Conservation (phyloP, 1,284 basidiomycete species). For the Cryptococcus sp. region DNA sequence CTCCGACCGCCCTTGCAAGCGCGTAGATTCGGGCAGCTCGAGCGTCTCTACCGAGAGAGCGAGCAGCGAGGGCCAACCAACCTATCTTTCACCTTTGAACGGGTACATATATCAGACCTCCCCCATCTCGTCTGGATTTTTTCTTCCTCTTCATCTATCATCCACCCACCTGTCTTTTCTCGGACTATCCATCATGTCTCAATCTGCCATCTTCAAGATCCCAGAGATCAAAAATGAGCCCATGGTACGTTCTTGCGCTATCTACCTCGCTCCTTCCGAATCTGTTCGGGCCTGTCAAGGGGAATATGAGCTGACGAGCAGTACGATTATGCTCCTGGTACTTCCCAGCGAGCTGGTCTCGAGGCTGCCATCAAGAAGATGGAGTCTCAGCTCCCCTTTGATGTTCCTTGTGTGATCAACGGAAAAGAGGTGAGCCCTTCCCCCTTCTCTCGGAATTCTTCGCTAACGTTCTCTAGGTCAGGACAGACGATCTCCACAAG, state of each 20-base stretch:
- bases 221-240: conserved; percentile 84
- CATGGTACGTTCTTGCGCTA: conserved; percentile 57
- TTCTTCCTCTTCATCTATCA: neutral
- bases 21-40: no score
- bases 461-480: conserved; percentile 54
- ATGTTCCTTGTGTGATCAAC: conserved; percentile 88
- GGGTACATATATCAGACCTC: neutral
- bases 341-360: conserved; percentile 70
- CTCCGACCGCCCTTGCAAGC: no score
- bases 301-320: conserved; percentile 6
- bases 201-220: conserved; percentile 72
- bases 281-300: no score
- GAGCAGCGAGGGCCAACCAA: no score
- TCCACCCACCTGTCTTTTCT: neutral
- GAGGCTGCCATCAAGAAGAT: conserved; percentile 72
- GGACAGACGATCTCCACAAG: conserved; percentile 70
- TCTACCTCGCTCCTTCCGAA: neutral
- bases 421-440: conserved; percentile 68
- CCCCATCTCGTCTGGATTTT: neutral
- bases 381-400: conserved; percentile 75
- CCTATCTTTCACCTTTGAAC: neutral
- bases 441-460: neutral
- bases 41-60: no score
- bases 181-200: conserved; percentile 38
- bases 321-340: conserved; percentile 65